These are phyloP conservation scores for Lentithecium fluviatile DNA, from an alignment of 495 filamentous ascomycete genomes.

Conservation along the genomic window DNA sequence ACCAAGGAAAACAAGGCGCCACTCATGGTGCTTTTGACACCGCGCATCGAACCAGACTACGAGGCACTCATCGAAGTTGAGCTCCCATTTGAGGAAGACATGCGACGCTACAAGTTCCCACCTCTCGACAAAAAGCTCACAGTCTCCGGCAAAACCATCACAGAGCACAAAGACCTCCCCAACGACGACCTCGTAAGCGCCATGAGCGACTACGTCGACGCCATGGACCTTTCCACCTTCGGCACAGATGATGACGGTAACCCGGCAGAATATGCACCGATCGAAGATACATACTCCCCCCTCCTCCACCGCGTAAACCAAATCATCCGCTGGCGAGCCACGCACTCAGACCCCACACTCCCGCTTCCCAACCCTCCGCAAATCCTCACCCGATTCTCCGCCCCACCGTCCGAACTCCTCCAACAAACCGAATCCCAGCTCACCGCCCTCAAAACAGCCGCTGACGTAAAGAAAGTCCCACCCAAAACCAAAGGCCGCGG, in stretches of 20 bases:
- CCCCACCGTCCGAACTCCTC: slow-evolving; percentile 67
- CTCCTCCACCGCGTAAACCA: slow-evolving; percentile 85
- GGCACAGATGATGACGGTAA: slow-evolving; percentile 71
- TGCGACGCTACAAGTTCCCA: slow-evolving; percentile 84
- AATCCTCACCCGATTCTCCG: slow-evolving; percentile 70
- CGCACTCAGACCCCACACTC: slow-evolving; percentile 59
- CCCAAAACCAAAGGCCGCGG: slow-evolving; percentile 71
- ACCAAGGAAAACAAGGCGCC: slow-evolving; percentile 76
- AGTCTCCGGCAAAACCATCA: slow-evolving; percentile 78
- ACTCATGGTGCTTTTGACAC: slow-evolving; percentile 76
- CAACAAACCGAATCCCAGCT: slow-evolving; percentile 55
- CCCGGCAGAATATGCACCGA: slow-evolving; percentile 65
- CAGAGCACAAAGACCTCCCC: slow-evolving; percentile 84
- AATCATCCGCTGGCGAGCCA: slow-evolving; percentile 76
- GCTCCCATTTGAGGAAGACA: slow-evolving; percentile 91
- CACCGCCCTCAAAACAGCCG: slow-evolving; percentile 61
- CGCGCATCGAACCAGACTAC: slow-evolving; percentile 73
- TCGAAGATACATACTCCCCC: slow-evolving; percentile 90
- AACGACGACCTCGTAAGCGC: slow-evolving; percentile 67
- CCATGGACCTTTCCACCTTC: slow-evolving; percentile 78
- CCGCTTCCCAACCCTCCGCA: slow-evolving; percentile 65
- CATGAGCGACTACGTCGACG: slow-evolving; percentile 89
- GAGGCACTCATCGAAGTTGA: slow-evolving; percentile 90
- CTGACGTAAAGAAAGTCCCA: slow-evolving; percentile 89
- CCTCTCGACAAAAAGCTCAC: slow-evolving; percentile 86